Evolutionary conservation across 129 eudicot species (phyloP), one percentile per base, ranked within the genome.

Genomic region (Artemisia argyi): DNA sequence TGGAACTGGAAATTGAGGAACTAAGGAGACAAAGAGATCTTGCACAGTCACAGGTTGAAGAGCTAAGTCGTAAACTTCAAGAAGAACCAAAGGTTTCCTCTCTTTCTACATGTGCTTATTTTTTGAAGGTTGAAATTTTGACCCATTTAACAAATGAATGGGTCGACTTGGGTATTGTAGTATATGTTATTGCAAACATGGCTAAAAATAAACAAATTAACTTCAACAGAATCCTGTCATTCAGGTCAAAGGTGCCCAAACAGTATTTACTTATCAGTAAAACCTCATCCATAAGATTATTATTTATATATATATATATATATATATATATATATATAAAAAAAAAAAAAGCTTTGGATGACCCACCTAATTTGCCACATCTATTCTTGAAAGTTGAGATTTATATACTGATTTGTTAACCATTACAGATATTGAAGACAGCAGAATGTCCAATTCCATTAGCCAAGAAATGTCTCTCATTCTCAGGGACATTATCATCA

Each of bases 1-100:
- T 93, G 98, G 96, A 87, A 76, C 83, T 46, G 80, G 98, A 93
- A 76, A 93, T 93, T 20, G 98, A 93, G 82, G 98, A 89, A 78
- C 60, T 93, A 73, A 87, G 88, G 84, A 89, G 87, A 54, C 92
- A 93, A 83, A 80, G 98, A 76, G 98, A 93, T 83, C 85, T 73
- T 53, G 98, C 98, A 44, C 84, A 85, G 77, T 85, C 89, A 17
- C 76, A 90, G 72, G 97, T 79, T 7, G 96, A 87, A 74, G 96
- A 90, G 74, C 83, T 93, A 73, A 89, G 91, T 12, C 84, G 77
- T 51, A 93, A 93, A 69, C 85, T 93, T 76, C 84, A 91, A 80
- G 89, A 81, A 44, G 98, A 87, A 66, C 77, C 84, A 78, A 80
- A 79, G 91, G 87, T 85, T 35, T 70, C 55, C 16, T 60, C 35